phyloP scores from a whole-genome alignment of 1,284 basidiomycete species.

The Moesziomyces antarcticus region DNA sequence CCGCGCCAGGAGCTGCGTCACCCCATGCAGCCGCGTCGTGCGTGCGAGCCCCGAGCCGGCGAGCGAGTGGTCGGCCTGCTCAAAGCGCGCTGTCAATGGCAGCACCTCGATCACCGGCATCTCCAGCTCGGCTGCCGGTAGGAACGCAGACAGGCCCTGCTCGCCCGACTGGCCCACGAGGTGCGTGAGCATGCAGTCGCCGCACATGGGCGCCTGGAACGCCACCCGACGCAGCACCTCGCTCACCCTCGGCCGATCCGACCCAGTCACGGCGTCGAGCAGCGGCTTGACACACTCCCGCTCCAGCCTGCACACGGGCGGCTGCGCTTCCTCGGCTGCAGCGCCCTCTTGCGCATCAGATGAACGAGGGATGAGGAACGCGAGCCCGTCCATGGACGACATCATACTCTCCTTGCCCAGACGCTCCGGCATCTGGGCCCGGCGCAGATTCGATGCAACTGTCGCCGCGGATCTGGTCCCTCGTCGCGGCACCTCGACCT shows the following conservation, averaged over 20 bases:
- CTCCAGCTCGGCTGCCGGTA: conserved; percentile 5
- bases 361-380: conserved; percentile 2
- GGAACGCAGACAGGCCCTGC: conserved; percentile 18
- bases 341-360: conserved; percentile 1
- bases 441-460: conserved; percentile 2
- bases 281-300: conserved; percentile 12
- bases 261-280: not conserved
- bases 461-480: not conserved
- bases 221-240: conserved; percentile 7
- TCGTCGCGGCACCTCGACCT: conserved; percentile 4
- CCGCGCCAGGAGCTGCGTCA: conserved; percentile 13
- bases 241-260: not conserved
- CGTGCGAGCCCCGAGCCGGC: not conserved
- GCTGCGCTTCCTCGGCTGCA: not conserved
- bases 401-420: conserved; percentile 6
- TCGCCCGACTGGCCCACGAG: conserved; percentile 13
- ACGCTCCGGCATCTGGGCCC: not conserved
- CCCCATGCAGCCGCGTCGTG: conserved; percentile 6
- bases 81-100: conserved; percentile 6
- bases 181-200: conserved; percentile 23
- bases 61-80: conserved; percentile 12
- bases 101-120: conserved; percentile 3
- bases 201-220: conserved; percentile 8
- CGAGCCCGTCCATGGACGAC: conserved; percentile 19
- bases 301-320: conserved; percentile 1